Conservation (phyloP, 352 stramenopile genomes). For the Phytophthora macrochlamydospora region DNA sequence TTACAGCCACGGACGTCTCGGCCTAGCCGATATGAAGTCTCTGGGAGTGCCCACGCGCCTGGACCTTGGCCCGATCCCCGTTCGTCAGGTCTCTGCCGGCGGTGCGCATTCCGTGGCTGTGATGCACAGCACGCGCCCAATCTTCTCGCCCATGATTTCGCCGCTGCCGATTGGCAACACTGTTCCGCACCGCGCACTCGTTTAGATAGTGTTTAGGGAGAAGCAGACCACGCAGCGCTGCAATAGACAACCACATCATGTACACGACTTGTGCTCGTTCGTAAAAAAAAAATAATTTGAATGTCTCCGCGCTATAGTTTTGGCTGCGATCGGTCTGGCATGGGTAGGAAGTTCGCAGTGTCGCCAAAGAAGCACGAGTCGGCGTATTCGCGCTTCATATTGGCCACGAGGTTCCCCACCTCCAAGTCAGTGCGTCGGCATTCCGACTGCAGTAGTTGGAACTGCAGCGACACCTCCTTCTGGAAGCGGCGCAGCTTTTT, state of each 20-base stretch:
- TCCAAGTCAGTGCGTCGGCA: constrained; percentile 57
- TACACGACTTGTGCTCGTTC: no score
- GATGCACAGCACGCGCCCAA: constrained; percentile 61
- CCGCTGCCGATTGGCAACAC: constrained; percentile 35
- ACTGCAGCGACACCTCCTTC: constrained; percentile 52
- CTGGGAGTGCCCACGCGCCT: constrained; percentile 55
- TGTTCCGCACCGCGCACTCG: constrained; percentile 24
- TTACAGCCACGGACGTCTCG: constrained; percentile 70
- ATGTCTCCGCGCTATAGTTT: no score
- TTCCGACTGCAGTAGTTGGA: constrained; percentile 70
- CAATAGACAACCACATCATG: no score
- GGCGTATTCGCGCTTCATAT: constrained; percentile 68
- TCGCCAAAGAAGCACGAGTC: constrained; percentile 70
- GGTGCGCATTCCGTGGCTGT: constrained; percentile 78
- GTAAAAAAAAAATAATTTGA: no score
- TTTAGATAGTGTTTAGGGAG: not conserved
- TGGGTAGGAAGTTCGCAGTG: constrained; percentile 24
- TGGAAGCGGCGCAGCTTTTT: constrained; percentile 48
- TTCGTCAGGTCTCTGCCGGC: constrained; percentile 74
- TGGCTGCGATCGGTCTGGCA: no score
- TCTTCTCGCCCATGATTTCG: constrained; percentile 68
- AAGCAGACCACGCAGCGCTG: no score
- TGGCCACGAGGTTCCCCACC: constrained; percentile 50
- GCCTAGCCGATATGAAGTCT: constrained; percentile 60
- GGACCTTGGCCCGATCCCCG: constrained; percentile 57